Evolutionary conservation across 306 rosid genomes (phyloP).

Genomic region (Acacia melanoxylon): DNA sequence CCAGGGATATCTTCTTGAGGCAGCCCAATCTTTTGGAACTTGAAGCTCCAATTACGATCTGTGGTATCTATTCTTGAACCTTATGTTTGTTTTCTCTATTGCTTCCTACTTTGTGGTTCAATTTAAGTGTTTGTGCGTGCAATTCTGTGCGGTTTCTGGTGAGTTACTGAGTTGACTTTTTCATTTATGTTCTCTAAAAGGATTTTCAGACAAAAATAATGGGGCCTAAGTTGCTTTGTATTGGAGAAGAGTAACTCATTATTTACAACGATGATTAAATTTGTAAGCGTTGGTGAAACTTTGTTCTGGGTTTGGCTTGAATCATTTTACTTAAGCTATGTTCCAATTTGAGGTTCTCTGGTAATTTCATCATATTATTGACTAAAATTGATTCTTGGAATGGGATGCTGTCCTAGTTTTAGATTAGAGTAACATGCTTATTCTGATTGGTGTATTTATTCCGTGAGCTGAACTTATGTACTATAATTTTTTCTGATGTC

Average conservation of each 20-base stretch:
- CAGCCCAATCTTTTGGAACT: slow-evolving; percentile 88
- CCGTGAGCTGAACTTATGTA: background rate
- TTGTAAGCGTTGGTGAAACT: slow-evolving; percentile 7
- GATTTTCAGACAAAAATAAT: background rate
- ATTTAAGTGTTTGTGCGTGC: background rate
- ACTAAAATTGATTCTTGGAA: background rate
- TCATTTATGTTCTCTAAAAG: background rate
- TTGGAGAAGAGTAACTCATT: background rate
- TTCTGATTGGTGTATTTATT: background rate
- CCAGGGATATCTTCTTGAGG: slow-evolving; percentile 64
- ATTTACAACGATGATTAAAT: background rate
- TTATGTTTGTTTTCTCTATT: slow-evolving; percentile 13
- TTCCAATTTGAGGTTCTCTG: background rate
- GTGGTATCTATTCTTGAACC: slow-evolving; percentile 57
- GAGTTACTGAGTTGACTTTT: slow-evolving; percentile 15
- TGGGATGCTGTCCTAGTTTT: background rate
- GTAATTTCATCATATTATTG: background rate
- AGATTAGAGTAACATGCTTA: background rate
- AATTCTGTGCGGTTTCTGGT: slow-evolving; percentile 20
- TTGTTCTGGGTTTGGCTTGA: background rate
- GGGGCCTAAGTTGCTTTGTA: background rate
- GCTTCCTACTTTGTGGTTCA: background rate
- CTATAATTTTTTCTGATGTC: background rate
- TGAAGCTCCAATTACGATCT: slow-evolving; percentile 83
- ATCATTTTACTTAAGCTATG: background rate